Conservation (phyloP, 306 rosid species). For the Glycine soja region DNA sequence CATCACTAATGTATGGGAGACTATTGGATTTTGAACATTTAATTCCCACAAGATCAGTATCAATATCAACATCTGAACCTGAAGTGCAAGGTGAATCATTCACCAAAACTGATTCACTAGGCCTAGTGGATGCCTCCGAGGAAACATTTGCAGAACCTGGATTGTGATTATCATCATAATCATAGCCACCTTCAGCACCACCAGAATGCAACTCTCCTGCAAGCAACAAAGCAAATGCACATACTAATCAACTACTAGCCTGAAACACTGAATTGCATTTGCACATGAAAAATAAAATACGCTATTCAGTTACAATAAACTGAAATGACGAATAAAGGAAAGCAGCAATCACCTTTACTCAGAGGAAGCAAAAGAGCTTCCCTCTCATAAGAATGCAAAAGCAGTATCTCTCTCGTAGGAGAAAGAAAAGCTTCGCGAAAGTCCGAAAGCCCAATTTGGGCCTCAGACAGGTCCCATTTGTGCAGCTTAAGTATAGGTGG, state of each 20-base stretch:
- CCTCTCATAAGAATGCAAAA: slow-evolving; percentile 68
- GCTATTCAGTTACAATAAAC: slow-evolving; percentile 1
- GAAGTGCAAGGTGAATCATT: slow-evolving; percentile 61
- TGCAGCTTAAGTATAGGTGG: slow-evolving; percentile 80
- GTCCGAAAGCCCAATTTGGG: slow-evolving; percentile 66
- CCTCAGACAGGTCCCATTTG: slow-evolving; percentile 70
- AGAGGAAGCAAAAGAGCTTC: slow-evolving; percentile 93
- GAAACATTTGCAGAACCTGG: slow-evolving; percentile 52
- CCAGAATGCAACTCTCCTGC: slow-evolving; percentile 62
- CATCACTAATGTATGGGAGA: slow-evolving; percentile 72
- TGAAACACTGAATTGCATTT: slow-evolving; percentile 31
- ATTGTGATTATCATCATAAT: slow-evolving; percentile 41
- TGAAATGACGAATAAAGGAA: slow-evolving; percentile 18
- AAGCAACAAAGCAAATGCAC: slow-evolving; percentile 33
- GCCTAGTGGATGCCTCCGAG: slow-evolving; percentile 48
- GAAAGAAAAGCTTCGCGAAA: slow-evolving; percentile 87
- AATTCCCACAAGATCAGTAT: slow-evolving; percentile 50
- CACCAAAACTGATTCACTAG: slow-evolving; percentile 49
- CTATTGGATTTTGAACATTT: slow-evolving; percentile 55
- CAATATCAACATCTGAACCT: slow-evolving; percentile 49
- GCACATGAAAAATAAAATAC: background rate
- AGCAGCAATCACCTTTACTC: slow-evolving; percentile 54
- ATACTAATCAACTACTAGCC: slow-evolving; percentile 20
- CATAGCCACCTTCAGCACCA: slow-evolving; percentile 31
- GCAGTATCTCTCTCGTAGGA: slow-evolving; percentile 74